Conservation (phyloP, 441 rosid genomes). For the Jatropha podagrica region DNA sequence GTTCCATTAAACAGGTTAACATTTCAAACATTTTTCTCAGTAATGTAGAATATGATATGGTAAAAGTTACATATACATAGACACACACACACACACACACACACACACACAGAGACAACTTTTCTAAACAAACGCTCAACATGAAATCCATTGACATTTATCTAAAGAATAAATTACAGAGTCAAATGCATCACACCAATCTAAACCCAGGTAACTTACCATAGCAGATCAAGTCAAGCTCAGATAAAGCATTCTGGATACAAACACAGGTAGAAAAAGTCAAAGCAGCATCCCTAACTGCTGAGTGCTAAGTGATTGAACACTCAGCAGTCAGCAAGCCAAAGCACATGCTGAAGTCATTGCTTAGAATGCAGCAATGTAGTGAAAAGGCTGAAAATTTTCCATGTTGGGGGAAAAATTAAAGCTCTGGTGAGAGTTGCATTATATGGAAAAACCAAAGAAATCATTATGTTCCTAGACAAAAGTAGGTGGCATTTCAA, state of each 20-base stretch:
- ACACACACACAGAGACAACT: too few relatives aligned
- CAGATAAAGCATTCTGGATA: background rate
- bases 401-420: background rate
- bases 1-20: background rate
- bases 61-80: too few relatives aligned
- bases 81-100: too few relatives aligned
- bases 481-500: background rate
- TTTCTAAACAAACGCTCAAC: too few relatives aligned
- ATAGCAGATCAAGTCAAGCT: conserved; percentile 9
- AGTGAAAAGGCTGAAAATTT: background rate
- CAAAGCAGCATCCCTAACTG: too few relatives aligned
- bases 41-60: too few relatives aligned
- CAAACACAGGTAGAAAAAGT: background rate
- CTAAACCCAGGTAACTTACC: background rate
- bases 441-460: background rate
- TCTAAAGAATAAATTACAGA: too few relatives aligned
- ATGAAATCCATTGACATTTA: too few relatives aligned
- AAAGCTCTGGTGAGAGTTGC: background rate
- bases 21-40: too few relatives aligned
- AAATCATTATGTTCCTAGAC: too few relatives aligned
- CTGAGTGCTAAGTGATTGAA: background rate
- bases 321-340: background rate
- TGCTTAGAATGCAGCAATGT: background rate
- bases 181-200: background rate
- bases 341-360: background rate